Base-by-base conservation (phyloP, 139 green algal species). In the Deuterostichococcus epilithicus region DNA sequence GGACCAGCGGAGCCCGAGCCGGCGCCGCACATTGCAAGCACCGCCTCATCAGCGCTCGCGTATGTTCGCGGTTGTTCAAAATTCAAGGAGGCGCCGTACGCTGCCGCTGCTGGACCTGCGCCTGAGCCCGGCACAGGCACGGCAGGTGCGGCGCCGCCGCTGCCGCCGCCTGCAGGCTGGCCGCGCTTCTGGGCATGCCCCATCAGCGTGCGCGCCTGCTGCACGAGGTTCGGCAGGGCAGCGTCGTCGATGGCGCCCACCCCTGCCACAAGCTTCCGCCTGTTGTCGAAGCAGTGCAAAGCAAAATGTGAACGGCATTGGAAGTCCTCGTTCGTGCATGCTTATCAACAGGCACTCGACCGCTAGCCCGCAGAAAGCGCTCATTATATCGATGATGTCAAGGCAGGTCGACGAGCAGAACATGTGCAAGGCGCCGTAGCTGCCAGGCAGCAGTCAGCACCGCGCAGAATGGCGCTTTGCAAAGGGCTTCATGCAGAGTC, bases 21-120 rank as follows among this genome's bases (percentile, higher is more conserved):
- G 36, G 36, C 26, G 15, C 35, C 70, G 69, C 30, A 81, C 52
- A 33, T 81, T 59, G 39, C 73, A 69, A 15, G 20, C 76, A 44
- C 68, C 33, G 76, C 76, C 36, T 75, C 76, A 35, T 52, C 60
- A 23, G 73, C 34, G 30, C 23, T 60, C 22, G 59, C n/a, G 5
- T 36, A 34, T 33, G 22, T 26, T 20, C 26, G 58, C n/a, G 34
- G 73, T 20, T 63, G 73, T 32, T 20, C 32, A 34, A 77, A 77
- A 3, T 59, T 34, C 52, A 77, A 37, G 58, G 71, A 58, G 5
- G 73, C 52, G 6, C 73, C 73, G 18, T 28, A 77, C 58, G 71
- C 73, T 38, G 28, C 34, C 1, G 4, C 52, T 70, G 26, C 73
- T 60, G 73, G 33, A 32, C 47, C 45, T 67, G 47, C 32, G 3